These are phyloP conservation scores for Pichia eremophila DNA, from an alignment of 805 yeast genomes.

Conservation along the genomic window DNA sequence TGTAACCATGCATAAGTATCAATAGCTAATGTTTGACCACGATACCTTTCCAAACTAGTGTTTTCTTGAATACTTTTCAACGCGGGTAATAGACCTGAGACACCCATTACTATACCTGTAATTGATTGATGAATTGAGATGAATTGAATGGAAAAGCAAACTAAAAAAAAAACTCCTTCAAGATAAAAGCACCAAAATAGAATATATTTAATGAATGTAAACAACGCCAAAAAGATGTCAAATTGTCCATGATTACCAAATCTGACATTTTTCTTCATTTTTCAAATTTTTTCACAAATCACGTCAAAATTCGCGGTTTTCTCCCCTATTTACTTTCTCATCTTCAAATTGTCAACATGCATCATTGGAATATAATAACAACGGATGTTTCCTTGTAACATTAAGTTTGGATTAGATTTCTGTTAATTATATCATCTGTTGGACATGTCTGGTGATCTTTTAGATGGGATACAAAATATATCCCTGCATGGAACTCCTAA, in stretches of 20 bases:
- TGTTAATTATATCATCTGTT: too few relatives aligned
- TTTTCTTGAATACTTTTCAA: slow-evolving; percentile 64
- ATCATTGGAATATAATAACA: too few relatives aligned
- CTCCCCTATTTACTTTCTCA: too few relatives aligned
- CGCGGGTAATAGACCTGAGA: slow-evolving; percentile 70
- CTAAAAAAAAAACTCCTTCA: background rate
- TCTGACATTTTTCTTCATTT: too few relatives aligned
- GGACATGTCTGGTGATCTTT: background rate
- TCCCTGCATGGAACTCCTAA: background rate
- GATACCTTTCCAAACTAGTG: slow-evolving; percentile 46
- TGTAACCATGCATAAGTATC: slow-evolving; percentile 98
- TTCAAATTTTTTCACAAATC: too few relatives aligned
- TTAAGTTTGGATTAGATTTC: too few relatives aligned
- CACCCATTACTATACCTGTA: slow-evolving; percentile 49
- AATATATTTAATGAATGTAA: slow-evolving; percentile 1
- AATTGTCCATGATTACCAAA: too few relatives aligned
- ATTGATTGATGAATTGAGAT: background rate
- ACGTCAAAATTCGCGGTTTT: too few relatives aligned
- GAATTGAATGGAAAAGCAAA: background rate
- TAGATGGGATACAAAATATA: background rate
- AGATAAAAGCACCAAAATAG: too few relatives aligned
- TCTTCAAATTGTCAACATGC: too few relatives aligned
- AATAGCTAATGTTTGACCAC: slow-evolving; percentile 77
- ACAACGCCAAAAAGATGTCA: background rate
- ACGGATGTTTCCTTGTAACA: too few relatives aligned